A percentile compares a stretch with the other conserved stretches of the same genome.
Evolutionary conservation across 2,329 filamentous ascomycete species (phyloP).

Genomic region (Hypoxylon sp.): DNA sequence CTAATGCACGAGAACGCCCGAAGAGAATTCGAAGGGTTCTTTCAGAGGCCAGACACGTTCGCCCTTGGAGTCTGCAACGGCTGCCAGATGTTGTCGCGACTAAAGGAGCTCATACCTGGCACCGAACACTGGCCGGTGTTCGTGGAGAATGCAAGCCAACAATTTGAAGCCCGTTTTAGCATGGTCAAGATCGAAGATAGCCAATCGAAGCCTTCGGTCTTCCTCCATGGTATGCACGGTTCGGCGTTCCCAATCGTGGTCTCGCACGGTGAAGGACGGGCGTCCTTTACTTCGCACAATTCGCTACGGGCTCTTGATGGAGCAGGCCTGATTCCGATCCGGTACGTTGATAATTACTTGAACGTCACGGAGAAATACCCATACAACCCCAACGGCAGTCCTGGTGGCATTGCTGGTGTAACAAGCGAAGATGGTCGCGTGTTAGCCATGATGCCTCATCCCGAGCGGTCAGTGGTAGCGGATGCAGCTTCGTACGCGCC

Average conservation of each 20-base stretch:
- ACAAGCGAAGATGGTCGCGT: conserved; percentile 41
- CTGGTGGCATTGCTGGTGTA: conserved; percentile 40
- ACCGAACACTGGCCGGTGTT: conserved; percentile 89
- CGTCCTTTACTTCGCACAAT: conserved; percentile 38
- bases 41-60: conserved; percentile 90
- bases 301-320: conserved; percentile 35
- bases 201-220: conserved; percentile 76
- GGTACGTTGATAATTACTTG: conserved; percentile 43
- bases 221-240: conserved; percentile 89
- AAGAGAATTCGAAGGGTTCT: conserved; percentile 86
- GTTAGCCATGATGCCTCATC: conserved; percentile 44
- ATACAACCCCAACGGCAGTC: conserved; percentile 40
- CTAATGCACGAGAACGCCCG: conserved; percentile 84
- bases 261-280: conserved; percentile 43
- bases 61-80: conserved; percentile 95
- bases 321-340: conserved; percentile 38
- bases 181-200: conserved; percentile 74
- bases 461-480: conserved; percentile 37
- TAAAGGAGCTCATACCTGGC: conserved; percentile 88
- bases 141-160: conserved; percentile 47
- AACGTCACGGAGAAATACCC: conserved; percentile 42
- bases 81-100: conserved; percentile 90
- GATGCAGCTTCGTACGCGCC: conserved; percentile 41
- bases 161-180: conserved; percentile 42
- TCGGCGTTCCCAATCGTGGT: conserved; percentile 79